Evolutionary conservation across 345 rosid species (phyloP), one percentile per base, ranked within the genome.

Genomic region (Diplotaxis tenuifolia): DNA sequence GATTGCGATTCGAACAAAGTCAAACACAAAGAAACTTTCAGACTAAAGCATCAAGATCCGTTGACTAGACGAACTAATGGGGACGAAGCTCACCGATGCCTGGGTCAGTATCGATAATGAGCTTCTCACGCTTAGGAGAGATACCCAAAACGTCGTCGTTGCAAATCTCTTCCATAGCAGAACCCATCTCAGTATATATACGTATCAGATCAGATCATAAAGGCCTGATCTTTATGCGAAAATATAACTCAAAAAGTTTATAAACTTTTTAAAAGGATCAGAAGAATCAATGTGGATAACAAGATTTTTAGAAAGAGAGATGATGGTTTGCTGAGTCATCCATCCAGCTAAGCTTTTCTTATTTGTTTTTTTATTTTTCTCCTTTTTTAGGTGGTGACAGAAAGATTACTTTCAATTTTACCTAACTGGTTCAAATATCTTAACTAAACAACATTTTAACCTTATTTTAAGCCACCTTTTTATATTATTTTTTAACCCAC

Each of bases 71-170:
- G 1, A 4, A 28, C 12, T 52, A 53, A 3, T 8, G 28, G 12
- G 9, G 32, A 12, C 62, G 36, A 62, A 67, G 74, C 89, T 83
- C 34, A 95, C 99, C 99, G 75, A 95, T 95, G 42, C 97, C 97
- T 9, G 99, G 99, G 76, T 95, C 99, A 19, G 99, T 95, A 70
- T 95, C 99, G 68, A 95, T 95, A 70, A 95, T 84, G 89, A 95
- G 83, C 91, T 91, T 88, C 65, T 79, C 81, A 63, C 79, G 79
- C 36, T 76, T 65, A 19, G 64, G 25, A 34, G 71, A 36, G 10
- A 83, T 23, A 56, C 21, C 69, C 28, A 82, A 74, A 70, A 75
- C 68, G 70, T 65, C 64, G 6, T 70, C 86, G 59, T 25, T 59
- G 57, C 65, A 73, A 62, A 52, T 64, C 65, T 62, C n/a, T n/a